These are phyloP conservation scores for Medicago lupulina DNA, from an alignment of 306 rosid species.

Conservation along the genomic window DNA sequence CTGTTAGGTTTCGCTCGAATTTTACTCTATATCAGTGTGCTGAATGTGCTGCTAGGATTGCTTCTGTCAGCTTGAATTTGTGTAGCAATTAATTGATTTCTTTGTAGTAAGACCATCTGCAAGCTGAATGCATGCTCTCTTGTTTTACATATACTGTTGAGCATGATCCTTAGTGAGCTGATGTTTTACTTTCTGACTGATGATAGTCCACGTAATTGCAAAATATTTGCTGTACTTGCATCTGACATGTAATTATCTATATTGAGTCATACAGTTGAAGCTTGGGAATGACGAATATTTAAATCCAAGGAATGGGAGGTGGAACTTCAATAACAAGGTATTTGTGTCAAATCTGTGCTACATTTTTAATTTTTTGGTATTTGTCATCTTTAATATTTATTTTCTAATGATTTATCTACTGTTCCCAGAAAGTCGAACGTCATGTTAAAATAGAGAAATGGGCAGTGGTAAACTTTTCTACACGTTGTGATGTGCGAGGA, in stretches of 20 bases:
- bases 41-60: too few species aligned
- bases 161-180: too few species aligned
- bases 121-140: too few species aligned
- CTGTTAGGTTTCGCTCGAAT: too few species aligned
- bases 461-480: constrained; percentile 89
- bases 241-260: neutral
- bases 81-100: too few species aligned
- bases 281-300: constrained; percentile 84
- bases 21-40: too few species aligned
- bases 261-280: constrained; percentile 76
- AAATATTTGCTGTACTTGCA: neutral
- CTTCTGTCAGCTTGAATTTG: too few species aligned
- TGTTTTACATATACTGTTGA: too few species aligned
- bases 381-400: too few species aligned
- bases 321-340: constrained; percentile 94
- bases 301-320: constrained; percentile 81
- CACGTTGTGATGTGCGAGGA: constrained; percentile 70
- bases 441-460: constrained; percentile 69
- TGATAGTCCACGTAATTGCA: too few species aligned
- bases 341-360: neutral
- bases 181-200: neutral
- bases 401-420: neutral
- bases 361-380: too few species aligned
- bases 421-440: constrained; percentile 63
- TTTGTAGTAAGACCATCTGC: too few species aligned